Percentiles rank a stretch among this genome's conserved stretches.
phyloP scores from a whole-genome alignment of 1,284 basidiomycete species.

The Testicularia cyperi region DNA sequence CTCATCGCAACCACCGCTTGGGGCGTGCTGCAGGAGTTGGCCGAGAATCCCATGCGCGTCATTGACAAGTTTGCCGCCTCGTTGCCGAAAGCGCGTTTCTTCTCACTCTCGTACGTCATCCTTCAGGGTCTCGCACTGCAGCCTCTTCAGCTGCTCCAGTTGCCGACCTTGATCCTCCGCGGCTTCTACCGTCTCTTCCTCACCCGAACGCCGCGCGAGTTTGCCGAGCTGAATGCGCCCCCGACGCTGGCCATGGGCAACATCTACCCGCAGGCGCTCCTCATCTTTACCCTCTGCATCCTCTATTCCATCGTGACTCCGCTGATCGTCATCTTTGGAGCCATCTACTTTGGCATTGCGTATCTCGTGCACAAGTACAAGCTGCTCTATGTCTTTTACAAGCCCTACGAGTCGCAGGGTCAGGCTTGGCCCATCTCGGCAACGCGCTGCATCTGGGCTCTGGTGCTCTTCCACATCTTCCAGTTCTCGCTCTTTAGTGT shows the following conservation, averaged over 20 bases:
- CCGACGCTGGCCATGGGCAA: constrained; percentile 74
- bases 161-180: constrained; percentile 48
- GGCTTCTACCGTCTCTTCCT: constrained; percentile 38
- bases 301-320: constrained; percentile 94
- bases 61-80: constrained; percentile 55
- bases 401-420: constrained; percentile 86
- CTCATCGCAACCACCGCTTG: constrained; percentile 85
- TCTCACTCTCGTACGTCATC: constrained; percentile 93
- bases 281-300: constrained; percentile 91
- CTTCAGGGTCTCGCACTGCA: constrained; percentile 90
- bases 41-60: constrained; percentile 52
- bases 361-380: constrained; percentile 91
- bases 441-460: constrained; percentile 56
- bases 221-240: constrained; percentile 92
- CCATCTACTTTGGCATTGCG: constrained; percentile 87
- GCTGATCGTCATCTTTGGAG: constrained; percentile 88
- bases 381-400: constrained; percentile 88
- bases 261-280: constrained; percentile 89
- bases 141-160: constrained; percentile 76
- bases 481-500: constrained; percentile 74
- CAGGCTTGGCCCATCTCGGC: constrained; percentile 78
- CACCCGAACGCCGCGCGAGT: constrained; percentile 67
- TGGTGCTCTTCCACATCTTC: constrained; percentile 56
- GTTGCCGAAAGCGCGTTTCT: constrained; percentile 67
- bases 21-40: constrained; percentile 66